phyloP scores from a whole-genome alignment of 2,329 filamentous ascomycete species.

The Alternaria ventricosa region DNA sequence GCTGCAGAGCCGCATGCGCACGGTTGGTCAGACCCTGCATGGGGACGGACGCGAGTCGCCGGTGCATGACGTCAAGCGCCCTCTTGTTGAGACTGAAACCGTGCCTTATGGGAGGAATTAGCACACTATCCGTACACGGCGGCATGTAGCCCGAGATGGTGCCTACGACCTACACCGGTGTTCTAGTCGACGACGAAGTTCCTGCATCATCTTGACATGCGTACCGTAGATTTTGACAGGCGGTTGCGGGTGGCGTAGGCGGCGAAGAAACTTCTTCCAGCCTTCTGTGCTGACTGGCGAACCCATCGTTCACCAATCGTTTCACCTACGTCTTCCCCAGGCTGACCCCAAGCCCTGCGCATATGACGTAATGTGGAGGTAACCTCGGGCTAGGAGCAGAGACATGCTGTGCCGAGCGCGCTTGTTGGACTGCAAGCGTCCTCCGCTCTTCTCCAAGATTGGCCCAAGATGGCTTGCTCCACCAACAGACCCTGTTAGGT shows the following conservation, averaged over 20 bases:
- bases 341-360: conserved; percentile 7
- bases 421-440: conserved; percentile 33
- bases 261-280: not conserved
- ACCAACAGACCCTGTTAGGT: conserved; percentile 32
- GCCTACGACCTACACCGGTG: conserved; percentile 5
- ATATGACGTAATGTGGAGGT: conserved; percentile 31
- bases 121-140: conserved; percentile 16
- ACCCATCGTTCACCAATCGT: conserved; percentile 1
- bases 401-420: conserved; percentile 27
- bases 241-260: not conserved
- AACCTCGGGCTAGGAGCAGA: conserved; percentile 26
- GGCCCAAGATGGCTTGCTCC: conserved; percentile 27
- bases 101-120: conserved; percentile 24
- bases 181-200: conserved; percentile 1
- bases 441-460: conserved; percentile 32
- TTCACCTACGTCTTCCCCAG: not conserved
- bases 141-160: conserved; percentile 19
- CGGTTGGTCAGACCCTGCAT: conserved; percentile 34
- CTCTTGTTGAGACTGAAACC: conserved; percentile 29
- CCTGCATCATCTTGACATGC: conserved; percentile 1
- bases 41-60: conserved; percentile 11
- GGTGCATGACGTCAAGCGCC: conserved; percentile 28
- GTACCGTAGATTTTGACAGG: not conserved
- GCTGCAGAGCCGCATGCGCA: conserved; percentile 38
- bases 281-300: not conserved